These are phyloP conservation scores for Fraxinus paxiana DNA, from an alignment of 305 asterid genomes.

Conservation along the genomic window DNA sequence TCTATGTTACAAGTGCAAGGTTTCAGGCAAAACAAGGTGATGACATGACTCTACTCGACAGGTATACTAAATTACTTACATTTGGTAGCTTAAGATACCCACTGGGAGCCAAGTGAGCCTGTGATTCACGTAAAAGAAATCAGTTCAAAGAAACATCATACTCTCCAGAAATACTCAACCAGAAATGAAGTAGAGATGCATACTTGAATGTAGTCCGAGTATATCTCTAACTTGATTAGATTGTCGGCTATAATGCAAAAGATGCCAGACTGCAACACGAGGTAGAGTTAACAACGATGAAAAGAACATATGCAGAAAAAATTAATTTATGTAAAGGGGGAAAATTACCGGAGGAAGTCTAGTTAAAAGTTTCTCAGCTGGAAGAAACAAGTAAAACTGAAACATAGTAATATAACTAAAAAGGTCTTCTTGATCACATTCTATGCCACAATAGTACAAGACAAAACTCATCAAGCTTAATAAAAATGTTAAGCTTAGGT, in stretches of 20 bases:
- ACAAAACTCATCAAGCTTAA: neutral
- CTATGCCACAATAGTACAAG: neutral
- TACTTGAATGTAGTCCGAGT: slow-evolving; percentile 82
- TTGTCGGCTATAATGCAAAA: slow-evolving; percentile 69
- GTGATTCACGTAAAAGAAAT: slow-evolving; percentile 33
- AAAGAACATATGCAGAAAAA: slow-evolving; percentile 7
- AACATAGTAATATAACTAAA: neutral
- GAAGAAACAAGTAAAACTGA: neutral
- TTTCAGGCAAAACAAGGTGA: neutral
- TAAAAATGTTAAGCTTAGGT: neutral
- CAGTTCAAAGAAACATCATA: slow-evolving; percentile 13
- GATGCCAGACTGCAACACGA: slow-evolving; percentile 57
- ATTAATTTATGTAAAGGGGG: neutral
- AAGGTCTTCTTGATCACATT: neutral
- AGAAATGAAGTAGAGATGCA: slow-evolving; percentile 8
- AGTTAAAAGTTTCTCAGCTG: neutral
- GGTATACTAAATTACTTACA: slow-evolving; percentile 43
- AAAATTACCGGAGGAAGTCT: neutral
- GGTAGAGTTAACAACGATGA: neutral
- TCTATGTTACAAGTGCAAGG: neutral
- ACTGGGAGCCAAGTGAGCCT: slow-evolving; percentile 96
- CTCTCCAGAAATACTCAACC: neutral
- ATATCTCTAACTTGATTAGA: slow-evolving; percentile 64
- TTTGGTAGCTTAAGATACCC: slow-evolving; percentile 92
- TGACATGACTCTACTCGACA: neutral